phyloP scores from a whole-genome alignment of 441 rosid species.

The Croton laevigatus region DNA sequence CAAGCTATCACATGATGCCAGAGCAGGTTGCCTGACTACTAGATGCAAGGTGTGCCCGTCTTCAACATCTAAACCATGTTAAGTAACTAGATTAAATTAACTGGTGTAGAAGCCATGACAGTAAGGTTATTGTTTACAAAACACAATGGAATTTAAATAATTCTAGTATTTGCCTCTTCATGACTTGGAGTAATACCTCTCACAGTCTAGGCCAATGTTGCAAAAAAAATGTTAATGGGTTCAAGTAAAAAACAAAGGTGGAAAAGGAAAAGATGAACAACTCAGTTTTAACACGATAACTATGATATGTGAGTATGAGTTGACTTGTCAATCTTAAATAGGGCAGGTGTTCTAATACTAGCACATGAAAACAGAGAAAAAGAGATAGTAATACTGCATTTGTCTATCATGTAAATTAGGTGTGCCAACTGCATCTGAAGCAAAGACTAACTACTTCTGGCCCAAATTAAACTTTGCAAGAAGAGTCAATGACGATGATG shows the following conservation, averaged over 20 bases:
- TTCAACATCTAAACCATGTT: constrained; percentile 56
- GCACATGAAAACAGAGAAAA: background rate
- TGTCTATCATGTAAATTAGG: background rate
- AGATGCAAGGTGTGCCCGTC: constrained; percentile 68
- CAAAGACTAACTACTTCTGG: background rate
- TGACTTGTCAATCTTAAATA: background rate
- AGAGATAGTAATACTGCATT: background rate
- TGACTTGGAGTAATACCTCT: background rate
- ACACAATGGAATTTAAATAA: background rate
- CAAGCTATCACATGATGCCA: constrained; percentile 38
- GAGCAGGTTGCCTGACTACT: constrained; percentile 55
- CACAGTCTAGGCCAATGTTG: background rate
- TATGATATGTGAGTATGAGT: background rate
- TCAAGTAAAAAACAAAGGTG: background rate
- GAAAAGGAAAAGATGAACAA: too few relatives aligned
- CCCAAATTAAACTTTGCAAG: background rate
- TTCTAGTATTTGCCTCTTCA: background rate
- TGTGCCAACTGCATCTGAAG: background rate
- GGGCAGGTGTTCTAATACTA: background rate
- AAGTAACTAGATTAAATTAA: constrained; percentile 25
- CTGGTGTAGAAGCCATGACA: background rate
- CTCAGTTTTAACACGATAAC: background rate
- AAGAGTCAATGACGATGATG: background rate
- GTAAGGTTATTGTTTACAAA: background rate
- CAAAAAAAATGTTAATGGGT: background rate